phyloP scores from a whole-genome alignment of 257 asterid species.

The Thymus quinquecostatus region DNA sequence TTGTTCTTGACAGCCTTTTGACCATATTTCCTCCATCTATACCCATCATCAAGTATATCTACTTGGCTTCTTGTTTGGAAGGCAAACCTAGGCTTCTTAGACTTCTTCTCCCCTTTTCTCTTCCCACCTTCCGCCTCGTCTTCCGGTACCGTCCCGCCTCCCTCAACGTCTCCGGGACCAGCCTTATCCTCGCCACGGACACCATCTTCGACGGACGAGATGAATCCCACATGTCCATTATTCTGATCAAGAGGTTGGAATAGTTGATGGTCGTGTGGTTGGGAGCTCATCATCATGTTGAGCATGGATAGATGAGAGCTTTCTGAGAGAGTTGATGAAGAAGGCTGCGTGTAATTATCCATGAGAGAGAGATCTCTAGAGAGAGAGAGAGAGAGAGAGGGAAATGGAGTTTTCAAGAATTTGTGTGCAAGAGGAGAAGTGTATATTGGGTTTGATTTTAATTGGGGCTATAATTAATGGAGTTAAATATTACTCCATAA shows the following conservation, averaged over 20 bases:
- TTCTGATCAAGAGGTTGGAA: background rate
- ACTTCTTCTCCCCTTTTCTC: conserved; percentile 39
- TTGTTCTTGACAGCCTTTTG: conserved; percentile 60
- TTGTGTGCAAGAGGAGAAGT: conserved; percentile 19
- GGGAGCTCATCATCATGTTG: conserved; percentile 14
- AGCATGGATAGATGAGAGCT: conserved; percentile 26
- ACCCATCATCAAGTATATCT: conserved; percentile 64
- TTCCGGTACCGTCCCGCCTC: background rate
- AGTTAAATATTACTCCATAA: background rate
- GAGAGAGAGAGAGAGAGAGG: background rate
- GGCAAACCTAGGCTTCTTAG: conserved; percentile 41
- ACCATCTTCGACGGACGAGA: conserved; percentile 1
- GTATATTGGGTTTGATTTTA: conserved; percentile 17
- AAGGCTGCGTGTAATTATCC: conserved; percentile 44
- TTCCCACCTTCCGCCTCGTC: conserved; percentile 18
- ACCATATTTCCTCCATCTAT: conserved; percentile 62
- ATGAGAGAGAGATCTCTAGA: too few relatives aligned
- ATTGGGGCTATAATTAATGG: conserved; percentile 19
- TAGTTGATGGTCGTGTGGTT: conserved; percentile 5
- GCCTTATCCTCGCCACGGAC: background rate
- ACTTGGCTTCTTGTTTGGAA: conserved; percentile 62
- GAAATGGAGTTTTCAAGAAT: background rate
- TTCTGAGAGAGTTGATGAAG: conserved; percentile 21
- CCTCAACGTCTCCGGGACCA: background rate
- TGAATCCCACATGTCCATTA: conserved; percentile 14